Percentiles rank a stretch among this genome's conserved stretches.
Evolutionary conservation across 495 filamentous ascomycete species (phyloP).

Genomic region (Physcia stellaris): DNA sequence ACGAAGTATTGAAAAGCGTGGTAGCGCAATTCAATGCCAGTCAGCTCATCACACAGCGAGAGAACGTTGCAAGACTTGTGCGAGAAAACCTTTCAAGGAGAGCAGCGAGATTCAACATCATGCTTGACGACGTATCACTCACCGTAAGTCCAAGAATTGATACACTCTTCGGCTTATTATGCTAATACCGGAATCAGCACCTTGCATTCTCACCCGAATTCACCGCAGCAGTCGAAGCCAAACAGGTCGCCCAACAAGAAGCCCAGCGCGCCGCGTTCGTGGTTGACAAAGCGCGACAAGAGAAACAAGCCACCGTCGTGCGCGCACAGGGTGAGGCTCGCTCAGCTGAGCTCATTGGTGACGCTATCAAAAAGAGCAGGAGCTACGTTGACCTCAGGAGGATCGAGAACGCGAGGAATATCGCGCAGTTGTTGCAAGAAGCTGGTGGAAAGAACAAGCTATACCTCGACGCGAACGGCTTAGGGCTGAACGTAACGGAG

Average conservation of each 20-base stretch:
- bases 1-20: slow-evolving; percentile 96
- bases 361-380: slow-evolving; percentile 98
- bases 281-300: slow-evolving; percentile 96
- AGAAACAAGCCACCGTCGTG: slow-evolving; percentile 98
- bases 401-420: slow-evolving; percentile 88
- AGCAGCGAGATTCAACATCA: slow-evolving; percentile 91
- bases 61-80: slow-evolving; percentile 84
- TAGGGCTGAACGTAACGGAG: slow-evolving; percentile 80
- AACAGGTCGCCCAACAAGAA: slow-evolving; percentile 98
- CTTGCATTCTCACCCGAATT: slow-evolving; percentile 99
- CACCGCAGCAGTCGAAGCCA: slow-evolving; percentile 95
- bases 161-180: slow-evolving; percentile 9
- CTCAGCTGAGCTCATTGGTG: slow-evolving; percentile 93
- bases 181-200: no score
- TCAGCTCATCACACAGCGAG: slow-evolving; percentile 95
- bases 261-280: slow-evolving; percentile 94
- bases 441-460: slow-evolving; percentile 84
- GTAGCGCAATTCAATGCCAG: slow-evolving; percentile 98
- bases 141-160: slow-evolving; percentile 47
- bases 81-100: slow-evolving; percentile 83
- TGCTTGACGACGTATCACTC: slow-evolving; percentile 91
- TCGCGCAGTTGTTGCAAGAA: slow-evolving; percentile 73
- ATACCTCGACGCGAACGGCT: slow-evolving; percentile 74
- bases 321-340: slow-evolving; percentile 98
- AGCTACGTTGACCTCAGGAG: slow-evolving; percentile 92